Evolutionary conservation across 2,329 filamentous ascomycete species (phyloP).

Genomic region (Colletotrichum higginsianum): DNA sequence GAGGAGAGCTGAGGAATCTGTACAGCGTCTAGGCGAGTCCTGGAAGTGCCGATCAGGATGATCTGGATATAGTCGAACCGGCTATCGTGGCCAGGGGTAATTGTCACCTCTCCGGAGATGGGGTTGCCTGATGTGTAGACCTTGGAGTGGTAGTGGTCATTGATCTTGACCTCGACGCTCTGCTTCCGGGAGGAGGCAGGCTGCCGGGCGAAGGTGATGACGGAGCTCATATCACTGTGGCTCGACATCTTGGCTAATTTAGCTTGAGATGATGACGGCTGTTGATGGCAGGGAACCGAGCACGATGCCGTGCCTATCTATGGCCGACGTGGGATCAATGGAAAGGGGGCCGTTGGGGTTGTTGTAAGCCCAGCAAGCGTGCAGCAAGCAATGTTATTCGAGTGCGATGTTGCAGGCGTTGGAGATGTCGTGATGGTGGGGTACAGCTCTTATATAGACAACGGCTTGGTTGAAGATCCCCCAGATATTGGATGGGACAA

Average conservation of each 20-base stretch:
- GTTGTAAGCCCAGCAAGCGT: slow-evolving; percentile 25
- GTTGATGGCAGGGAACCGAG: neutral
- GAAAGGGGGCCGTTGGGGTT: neutral
- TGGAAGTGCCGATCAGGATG: slow-evolving; percentile 65
- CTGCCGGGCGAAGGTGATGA: slow-evolving; percentile 43
- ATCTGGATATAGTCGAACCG: slow-evolving; percentile 68
- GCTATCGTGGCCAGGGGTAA: slow-evolving; percentile 62
- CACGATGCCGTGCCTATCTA: neutral
- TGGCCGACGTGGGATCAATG: neutral
- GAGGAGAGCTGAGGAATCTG: slow-evolving; percentile 63
- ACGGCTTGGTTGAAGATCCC: slow-evolving; percentile 19
- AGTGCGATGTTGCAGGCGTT: neutral
- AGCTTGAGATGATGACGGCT: neutral
- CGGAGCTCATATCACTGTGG: slow-evolving; percentile 44
- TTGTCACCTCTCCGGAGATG: slow-evolving; percentile 64
- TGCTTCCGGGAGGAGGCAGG: slow-evolving; percentile 49
- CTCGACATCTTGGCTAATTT: slow-evolving; percentile 34
- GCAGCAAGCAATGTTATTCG: neutral
- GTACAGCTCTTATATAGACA: slow-evolving; percentile 16
- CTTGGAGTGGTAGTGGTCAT: slow-evolving; percentile 68
- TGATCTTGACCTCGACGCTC: slow-evolving; percentile 64
- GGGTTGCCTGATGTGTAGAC: slow-evolving; percentile 70
- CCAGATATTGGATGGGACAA: slow-evolving; percentile 22
- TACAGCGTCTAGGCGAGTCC: slow-evolving; percentile 67
- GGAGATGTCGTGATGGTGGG: slow-evolving; percentile 8